These are phyloP conservation scores for Aureobasidium lini DNA, from an alignment of 2,329 filamentous ascomycete genomes.

Conservation along the genomic window DNA sequence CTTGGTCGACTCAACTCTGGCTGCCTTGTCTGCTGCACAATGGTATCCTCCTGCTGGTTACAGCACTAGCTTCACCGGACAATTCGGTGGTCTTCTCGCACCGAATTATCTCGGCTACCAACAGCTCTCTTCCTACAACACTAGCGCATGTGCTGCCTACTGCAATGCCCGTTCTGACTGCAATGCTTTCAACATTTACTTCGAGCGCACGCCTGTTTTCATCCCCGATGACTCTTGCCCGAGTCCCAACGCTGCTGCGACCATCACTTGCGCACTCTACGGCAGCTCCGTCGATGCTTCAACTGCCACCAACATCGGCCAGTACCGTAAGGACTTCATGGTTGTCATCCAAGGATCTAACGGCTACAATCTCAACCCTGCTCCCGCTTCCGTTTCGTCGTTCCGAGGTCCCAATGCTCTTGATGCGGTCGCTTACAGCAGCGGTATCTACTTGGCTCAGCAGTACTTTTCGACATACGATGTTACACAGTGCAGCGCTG, in stretches of 20 bases:
- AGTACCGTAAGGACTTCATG: slow-evolving; percentile 22
- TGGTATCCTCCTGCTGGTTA: slow-evolving; percentile 16
- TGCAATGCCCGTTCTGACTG: slow-evolving; percentile 17
- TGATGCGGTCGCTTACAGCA: slow-evolving; percentile 7
- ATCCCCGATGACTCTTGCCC: slow-evolving; percentile 17
- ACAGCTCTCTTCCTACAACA: slow-evolving; percentile 14
- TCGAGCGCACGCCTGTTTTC: slow-evolving; percentile 16
- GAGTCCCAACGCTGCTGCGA: slow-evolving; percentile 9
- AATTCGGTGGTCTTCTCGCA: slow-evolving; percentile 7
- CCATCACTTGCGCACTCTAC: slow-evolving; percentile 15
- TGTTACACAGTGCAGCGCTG: slow-evolving; percentile 8
- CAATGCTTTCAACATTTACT: slow-evolving; percentile 19
- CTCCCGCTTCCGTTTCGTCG: slow-evolving; percentile 11
- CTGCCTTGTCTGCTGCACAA: slow-evolving; percentile 10
- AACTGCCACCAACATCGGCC: slow-evolving; percentile 22
- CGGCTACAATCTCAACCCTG: slow-evolving; percentile 15
- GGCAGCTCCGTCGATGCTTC: slow-evolving; percentile 11
- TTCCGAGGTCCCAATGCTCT: slow-evolving; percentile 14
- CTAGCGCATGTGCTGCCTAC: slow-evolving; percentile 15
- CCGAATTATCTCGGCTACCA: slow-evolving; percentile 17
- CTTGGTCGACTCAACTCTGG: slow-evolving; percentile 8
- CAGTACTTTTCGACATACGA: slow-evolving; percentile 12
- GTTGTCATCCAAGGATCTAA: slow-evolving; percentile 21
- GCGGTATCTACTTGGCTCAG: slow-evolving; percentile 1
- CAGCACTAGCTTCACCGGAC: slow-evolving; percentile 14